phyloP scores from a whole-genome alignment of 495 filamentous ascomycete genomes.

The Letharia columbiana region DNA sequence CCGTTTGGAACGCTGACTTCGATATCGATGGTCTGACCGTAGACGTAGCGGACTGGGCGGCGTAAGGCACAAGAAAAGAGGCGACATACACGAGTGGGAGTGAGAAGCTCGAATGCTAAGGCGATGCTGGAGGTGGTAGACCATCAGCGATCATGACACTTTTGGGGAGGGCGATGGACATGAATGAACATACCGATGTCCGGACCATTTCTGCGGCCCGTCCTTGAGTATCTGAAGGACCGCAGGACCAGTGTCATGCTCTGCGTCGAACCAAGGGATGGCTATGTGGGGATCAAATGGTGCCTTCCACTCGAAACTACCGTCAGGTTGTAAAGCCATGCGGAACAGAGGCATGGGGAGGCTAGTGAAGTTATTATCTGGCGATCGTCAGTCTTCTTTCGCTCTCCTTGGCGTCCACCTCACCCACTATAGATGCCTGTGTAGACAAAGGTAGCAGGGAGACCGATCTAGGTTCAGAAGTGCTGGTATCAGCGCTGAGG shows the following conservation, averaged over 20 bases:
- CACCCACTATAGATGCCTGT: conserved; percentile 72
- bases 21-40: conserved; percentile 66
- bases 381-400: too few relatives aligned
- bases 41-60: conserved; percentile 67
- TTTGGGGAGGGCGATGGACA: not conserved
- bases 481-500: not conserved
- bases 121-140: conserved; percentile 53
- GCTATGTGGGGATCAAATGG: conserved; percentile 84
- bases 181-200: conserved; percentile 50
- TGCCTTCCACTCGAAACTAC: conserved; percentile 86
- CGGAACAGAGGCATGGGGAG: conserved; percentile 88
- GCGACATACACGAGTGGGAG: conserved; percentile 70
- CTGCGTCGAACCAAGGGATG: conserved; percentile 93
- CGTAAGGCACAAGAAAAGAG: conserved; percentile 71
- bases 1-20: conserved; percentile 78
- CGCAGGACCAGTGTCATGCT: conserved; percentile 93
- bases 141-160: not conserved
- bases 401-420: too few relatives aligned
- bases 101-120: conserved; percentile 84
- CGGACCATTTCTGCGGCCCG: conserved; percentile 73
- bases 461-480: conserved; percentile 40
- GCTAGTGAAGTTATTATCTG: conserved; percentile 90
- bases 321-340: conserved; percentile 76
- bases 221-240: conserved; percentile 95
- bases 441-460: conserved; percentile 89